Conservation (phyloP, 345 rosid species). For the Nasturtium officinale region DNA sequence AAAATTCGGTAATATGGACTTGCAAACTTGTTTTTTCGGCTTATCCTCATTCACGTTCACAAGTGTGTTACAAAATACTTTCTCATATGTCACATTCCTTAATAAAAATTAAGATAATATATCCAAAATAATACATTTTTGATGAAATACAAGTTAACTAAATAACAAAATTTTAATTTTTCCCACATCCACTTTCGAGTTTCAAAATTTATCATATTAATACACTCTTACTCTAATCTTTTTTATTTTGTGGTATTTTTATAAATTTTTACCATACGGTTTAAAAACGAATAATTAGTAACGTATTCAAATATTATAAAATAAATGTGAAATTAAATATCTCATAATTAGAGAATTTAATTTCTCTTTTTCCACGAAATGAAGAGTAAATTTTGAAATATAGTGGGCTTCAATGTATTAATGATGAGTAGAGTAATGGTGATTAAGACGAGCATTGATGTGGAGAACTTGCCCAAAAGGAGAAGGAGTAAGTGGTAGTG, state of each 20-base stretch:
- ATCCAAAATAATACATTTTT: not conserved
- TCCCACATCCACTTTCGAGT: not conserved
- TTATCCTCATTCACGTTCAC: not conserved
- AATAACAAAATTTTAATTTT: not conserved
- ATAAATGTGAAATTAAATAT: not conserved
- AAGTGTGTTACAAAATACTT: not conserved
- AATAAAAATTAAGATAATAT: not conserved
- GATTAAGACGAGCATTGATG: slow-evolving; percentile 45
- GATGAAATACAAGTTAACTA: not conserved
- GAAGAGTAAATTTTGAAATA: slow-evolving; percentile 4
- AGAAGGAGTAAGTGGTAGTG: slow-evolving; percentile 39
- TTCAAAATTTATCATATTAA: not conserved
- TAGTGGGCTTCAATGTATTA: slow-evolving; percentile 23
- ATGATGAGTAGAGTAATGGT: slow-evolving; percentile 41
- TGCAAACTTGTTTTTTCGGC: not conserved
- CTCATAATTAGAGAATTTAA: not conserved
- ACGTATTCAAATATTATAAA: not conserved
- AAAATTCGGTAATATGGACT: not conserved
- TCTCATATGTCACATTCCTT: not conserved
- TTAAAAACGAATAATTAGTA: not conserved
- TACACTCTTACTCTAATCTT: not conserved
- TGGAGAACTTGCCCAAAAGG: slow-evolving; percentile 38
- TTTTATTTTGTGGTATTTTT: not conserved
- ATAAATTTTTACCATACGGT: not conserved
- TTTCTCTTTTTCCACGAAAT: not conserved